Base-by-base conservation (phyloP, 805 yeast genomes). In the Metschnikowia koreensis region DNA sequence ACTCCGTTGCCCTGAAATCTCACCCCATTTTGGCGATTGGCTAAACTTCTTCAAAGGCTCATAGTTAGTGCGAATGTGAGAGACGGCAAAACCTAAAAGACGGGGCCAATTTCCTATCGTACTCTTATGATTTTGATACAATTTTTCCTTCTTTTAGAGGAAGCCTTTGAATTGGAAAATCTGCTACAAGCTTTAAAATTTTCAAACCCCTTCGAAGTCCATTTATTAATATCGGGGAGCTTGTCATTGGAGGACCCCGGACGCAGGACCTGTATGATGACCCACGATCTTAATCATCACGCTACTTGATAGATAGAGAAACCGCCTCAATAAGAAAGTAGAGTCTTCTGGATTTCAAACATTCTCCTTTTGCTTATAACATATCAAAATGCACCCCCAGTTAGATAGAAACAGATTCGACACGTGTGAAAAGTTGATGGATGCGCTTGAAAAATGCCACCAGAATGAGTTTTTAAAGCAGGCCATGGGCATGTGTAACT, bases 361-460 rank as follows among this genome's bases (percentile, higher is more conserved):
- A 22, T 22, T 22, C 22, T 15, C 6, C 41, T 15, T 38, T 17
- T 10, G 13, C 15, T 26, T 2, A 41, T 26, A 16, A 16, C 15
- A 12, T 27, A n/a, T 6, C 10, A 29, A 46, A 12, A 75, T 75
- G 79, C 80, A 75, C 55, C 79, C 80, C 7, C 79, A 74, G 54
- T 64, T 75, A 56, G 79, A 75, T 60, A 70, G 64, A 56, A 67
- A 66, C 54, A 63, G 78, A 51, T 74, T 74, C 54, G 74, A 69
- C 44, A 68, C 87, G 16, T 93, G 99, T 68, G 83, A 81, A 47
- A 88, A 86, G 55, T 78, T 90, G 39, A 90, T 94, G 66, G 84
- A 86, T 55, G 97, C 96, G 0, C 79, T 93, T 6, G 96, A 93
- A 61, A 86, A 89, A 65, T 93, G 99, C 66, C 97, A 92, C 62